A percentile compares a stretch with the other conserved stretches of the same genome.
These are phyloP conservation scores for Penicillium maclennaniae DNA, from an alignment of 495 filamentous ascomycete genomes.

Conservation along the genomic window DNA sequence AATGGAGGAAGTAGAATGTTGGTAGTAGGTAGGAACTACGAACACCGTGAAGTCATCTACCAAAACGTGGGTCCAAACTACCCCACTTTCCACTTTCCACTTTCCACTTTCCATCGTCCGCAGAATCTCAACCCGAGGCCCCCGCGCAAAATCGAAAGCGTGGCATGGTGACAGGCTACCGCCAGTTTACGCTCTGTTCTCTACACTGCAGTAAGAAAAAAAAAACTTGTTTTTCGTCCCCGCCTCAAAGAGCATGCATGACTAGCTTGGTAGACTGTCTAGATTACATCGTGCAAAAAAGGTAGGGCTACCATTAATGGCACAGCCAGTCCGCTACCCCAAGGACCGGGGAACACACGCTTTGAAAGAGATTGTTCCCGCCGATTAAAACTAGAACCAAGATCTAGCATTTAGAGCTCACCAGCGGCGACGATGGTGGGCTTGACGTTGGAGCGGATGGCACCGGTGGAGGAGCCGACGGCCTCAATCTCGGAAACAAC, in stretches of 20 bases:
- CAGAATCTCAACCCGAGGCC: neutral
- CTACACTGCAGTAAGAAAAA: neutral
- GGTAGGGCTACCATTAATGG: conserved; percentile 12
- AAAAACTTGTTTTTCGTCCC: conserved; percentile 1
- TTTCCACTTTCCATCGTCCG: neutral
- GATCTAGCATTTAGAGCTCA: conserved; percentile 41
- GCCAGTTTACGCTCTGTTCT: neutral
- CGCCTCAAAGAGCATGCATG: conserved; percentile 15
- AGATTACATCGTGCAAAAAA: conserved; percentile 23
- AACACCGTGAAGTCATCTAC: neutral
- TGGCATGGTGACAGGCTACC: neutral
- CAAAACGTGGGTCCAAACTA: neutral
- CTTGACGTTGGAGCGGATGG: conserved; percentile 58
- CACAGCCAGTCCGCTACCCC: conserved; percentile 8
- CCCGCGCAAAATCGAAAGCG: neutral
- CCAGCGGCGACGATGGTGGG: conserved; percentile 64
- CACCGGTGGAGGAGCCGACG: conserved; percentile 58
- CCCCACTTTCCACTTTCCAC: neutral
- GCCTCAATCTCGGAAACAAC: conserved; percentile 74
- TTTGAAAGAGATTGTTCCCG: conserved; percentile 15
- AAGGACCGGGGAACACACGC: conserved; percentile 5
- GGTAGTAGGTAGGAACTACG: neutral
- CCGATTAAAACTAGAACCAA: conserved; percentile 8
- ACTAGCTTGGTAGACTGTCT: conserved; percentile 26
- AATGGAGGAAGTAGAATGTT: neutral